Base-by-base conservation (phyloP, 495 filamentous ascomycete species). In the Penicillium paradoxum region DNA sequence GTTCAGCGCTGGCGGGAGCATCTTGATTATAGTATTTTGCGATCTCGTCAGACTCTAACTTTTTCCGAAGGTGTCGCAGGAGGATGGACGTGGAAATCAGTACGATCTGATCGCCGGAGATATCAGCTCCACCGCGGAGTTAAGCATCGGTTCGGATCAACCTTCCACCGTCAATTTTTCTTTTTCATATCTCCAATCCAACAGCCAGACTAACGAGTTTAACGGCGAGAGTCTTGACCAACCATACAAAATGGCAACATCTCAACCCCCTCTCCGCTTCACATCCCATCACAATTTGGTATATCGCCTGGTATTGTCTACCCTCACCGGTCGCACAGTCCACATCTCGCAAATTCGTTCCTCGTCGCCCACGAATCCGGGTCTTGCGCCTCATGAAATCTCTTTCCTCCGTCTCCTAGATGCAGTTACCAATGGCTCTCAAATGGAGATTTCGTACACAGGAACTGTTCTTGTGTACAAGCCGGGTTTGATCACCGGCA, bases 391-490 rank as follows among this genome's bases (percentile, higher is more conserved):
- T 42, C 87, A 95, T 74, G 95, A 99, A 74, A 83, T 97, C 63
- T 96, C 92, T 30, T 89, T 99, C 72, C 80, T 99, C 15, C 93
- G 95, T 45, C 86, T 99, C 7, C 84, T 99, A 58, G 93, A 97
- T 66, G 77, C 87, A 47, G 78, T 99, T 59, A 97, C 95, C 65
- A 99, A 99, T 81, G 95, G 95, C 74, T 87, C 89, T 27, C 79
- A 83, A 53, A 88, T 97, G 74, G 89, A 96, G 64, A 95, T 99
- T 58, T 93, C 90, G 14, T 89, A 95, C 70, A 96, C 89, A 9
- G 93, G 95, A 57, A 97, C 93, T 0, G 89, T 88, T 13, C 77
- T 97, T 39, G 83, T 90, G 30, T 97, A 93, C 73, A 84, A 86
- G 43, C 95, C 95, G 0, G 95, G 95, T 24, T 75, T 99, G 6